Conservation (phyloP, 1,284 basidiomycete genomes). For the Ganoderma lucidum region DNA sequence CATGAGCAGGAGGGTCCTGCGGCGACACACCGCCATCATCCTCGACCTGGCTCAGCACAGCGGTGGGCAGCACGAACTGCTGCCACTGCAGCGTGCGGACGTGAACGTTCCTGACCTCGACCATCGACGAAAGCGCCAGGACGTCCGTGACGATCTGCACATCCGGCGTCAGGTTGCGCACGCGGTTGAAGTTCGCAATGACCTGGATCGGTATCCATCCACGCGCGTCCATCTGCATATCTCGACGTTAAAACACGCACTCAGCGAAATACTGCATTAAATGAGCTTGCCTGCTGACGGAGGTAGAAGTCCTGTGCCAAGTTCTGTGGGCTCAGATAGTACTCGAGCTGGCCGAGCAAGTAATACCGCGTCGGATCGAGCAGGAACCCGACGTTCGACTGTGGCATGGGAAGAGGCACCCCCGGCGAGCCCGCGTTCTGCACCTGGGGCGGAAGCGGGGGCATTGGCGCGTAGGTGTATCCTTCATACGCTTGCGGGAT, state of each 20-base stretch:
- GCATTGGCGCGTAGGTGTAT: conserved; percentile 25
- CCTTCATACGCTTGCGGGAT: conserved; percentile 28
- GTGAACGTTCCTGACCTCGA: conserved; percentile 77
- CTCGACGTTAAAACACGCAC: conserved; percentile 17
- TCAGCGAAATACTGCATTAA: conserved; percentile 10
- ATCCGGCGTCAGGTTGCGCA: conserved; percentile 76
- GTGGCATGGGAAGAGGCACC: conserved; percentile 55
- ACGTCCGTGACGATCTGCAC: conserved; percentile 75
- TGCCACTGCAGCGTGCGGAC: conserved; percentile 76
- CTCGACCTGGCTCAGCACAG: conserved; percentile 50
- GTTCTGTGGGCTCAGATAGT: conserved; percentile 89
- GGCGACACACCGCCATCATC: conserved; percentile 12
- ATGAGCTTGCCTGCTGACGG: conserved; percentile 67
- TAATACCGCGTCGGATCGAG: conserved; percentile 71
- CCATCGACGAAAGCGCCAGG: conserved; percentile 69
- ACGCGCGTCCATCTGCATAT: conserved; percentile 82
- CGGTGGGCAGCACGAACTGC: conserved; percentile 78
- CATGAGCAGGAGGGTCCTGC: conserved; percentile 15
- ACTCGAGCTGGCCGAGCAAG: conserved; percentile 86
- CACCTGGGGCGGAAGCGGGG: conserved; percentile 30
- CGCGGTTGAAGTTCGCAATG: conserved; percentile 88
- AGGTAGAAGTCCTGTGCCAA: conserved; percentile 86
- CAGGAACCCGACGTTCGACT: conserved; percentile 63
- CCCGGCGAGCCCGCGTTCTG: conserved; percentile 30
- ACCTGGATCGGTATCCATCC: conserved; percentile 89